Conservation (phyloP, 805 yeast genomes). For the Candida ipomoeae region DNA sequence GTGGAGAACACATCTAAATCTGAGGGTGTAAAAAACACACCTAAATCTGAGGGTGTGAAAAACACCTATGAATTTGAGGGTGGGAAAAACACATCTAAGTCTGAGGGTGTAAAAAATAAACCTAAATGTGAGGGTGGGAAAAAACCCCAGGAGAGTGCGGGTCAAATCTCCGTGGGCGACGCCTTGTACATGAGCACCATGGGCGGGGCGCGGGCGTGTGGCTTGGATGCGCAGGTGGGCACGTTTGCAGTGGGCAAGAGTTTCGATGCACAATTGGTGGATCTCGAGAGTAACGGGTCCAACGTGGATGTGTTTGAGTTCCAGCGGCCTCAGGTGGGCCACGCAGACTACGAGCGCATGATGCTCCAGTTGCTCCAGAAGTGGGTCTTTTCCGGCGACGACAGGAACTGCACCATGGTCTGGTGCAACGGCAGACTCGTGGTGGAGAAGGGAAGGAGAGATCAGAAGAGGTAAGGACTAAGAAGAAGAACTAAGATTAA, state of each 20-base stretch:
- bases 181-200: conserved; percentile 77
- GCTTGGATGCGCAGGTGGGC: conserved; percentile 57
- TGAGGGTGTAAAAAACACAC: too few species aligned
- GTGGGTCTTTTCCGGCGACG: conserved; percentile 95
- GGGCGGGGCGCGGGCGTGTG: conserved; percentile 83
- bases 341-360: conserved; percentile 21
- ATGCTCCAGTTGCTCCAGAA: conserved; percentile 64
- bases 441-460: conserved; percentile 33
- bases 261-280: conserved; percentile 81
- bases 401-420: conserved; percentile 74
- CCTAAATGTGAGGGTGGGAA: too few species aligned
- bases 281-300: conserved; percentile 49
- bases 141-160: too few species aligned
- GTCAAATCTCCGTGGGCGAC: conserved; percentile 39
- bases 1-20: too few species aligned
- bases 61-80: too few species aligned
- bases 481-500: too few species aligned
- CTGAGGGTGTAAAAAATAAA: too few species aligned
- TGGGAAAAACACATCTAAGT: too few species aligned
- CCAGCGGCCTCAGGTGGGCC: conserved; percentile 46
- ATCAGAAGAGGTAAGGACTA: too few species aligned
- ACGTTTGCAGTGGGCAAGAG: conserved; percentile 70
- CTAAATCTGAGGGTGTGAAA: too few species aligned
- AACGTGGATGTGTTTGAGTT: conserved; percentile 73
- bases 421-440: conserved; percentile 80